Conservation (phyloP, 1,284 basidiomycete species). For the Sparassis latifolia region DNA sequence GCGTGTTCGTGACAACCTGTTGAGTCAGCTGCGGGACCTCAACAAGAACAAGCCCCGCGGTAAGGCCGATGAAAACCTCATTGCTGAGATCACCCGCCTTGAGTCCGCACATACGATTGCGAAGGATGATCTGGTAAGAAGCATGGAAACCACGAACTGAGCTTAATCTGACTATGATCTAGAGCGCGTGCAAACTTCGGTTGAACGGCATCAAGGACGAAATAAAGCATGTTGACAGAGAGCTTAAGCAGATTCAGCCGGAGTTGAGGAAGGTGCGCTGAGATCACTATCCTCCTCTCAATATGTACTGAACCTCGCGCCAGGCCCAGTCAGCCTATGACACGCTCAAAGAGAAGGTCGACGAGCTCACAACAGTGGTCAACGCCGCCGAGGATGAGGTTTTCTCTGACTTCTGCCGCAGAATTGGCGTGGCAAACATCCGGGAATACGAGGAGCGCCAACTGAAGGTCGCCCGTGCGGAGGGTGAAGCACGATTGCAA, state of each 20-base stretch:
- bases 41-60: constrained; percentile 75
- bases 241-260: constrained; percentile 61
- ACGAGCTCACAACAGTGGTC: constrained; percentile 52
- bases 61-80: constrained; percentile 77
- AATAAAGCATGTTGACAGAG: constrained; percentile 67
- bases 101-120: constrained; percentile 71
- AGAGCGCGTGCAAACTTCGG: constrained; percentile 62
- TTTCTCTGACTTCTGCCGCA: constrained; percentile 76
- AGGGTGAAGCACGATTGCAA: constrained; percentile 77
- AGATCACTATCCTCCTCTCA: background rate
- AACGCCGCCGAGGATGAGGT: constrained; percentile 78
- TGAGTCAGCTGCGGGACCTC: constrained; percentile 79
- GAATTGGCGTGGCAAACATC: constrained; percentile 80
- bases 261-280: constrained; percentile 57
- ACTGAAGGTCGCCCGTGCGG: constrained; percentile 81
- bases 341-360: constrained; percentile 49
- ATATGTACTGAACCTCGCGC: background rate
- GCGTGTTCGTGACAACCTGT: constrained; percentile 67
- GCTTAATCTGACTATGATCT: constrained; percentile 1
- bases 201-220: constrained; percentile 74
- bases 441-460: constrained; percentile 95
- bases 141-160: constrained; percentile 1
- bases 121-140: constrained; percentile 76
- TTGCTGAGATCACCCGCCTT: constrained; percentile 72
- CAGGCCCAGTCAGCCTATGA: constrained; percentile 51